Conservation (phyloP, 2,329 filamentous ascomycete species). For the Talaromyces sp. region DNA sequence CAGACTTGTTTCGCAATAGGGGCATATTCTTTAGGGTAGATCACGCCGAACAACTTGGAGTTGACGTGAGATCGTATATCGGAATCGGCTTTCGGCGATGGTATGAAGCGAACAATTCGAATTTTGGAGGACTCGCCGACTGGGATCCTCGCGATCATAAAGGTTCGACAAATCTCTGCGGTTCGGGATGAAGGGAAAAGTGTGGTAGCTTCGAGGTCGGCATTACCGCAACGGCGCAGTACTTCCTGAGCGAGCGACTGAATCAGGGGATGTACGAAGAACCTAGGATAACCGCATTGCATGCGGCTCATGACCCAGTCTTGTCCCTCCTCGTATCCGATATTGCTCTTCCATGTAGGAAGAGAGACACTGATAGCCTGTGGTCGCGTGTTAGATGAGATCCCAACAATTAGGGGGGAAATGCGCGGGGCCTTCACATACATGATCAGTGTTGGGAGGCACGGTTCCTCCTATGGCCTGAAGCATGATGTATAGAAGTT, state of each 20-base stretch:
- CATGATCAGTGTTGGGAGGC: slow-evolving; percentile 73
- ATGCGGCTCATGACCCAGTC: slow-evolving; percentile 80
- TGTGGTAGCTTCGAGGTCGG: slow-evolving; percentile 65
- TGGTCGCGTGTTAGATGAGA: slow-evolving; percentile 1
- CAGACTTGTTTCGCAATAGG: slow-evolving; percentile 86
- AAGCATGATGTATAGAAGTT: slow-evolving; percentile 29
- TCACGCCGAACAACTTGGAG: slow-evolving; percentile 64
- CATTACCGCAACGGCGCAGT: slow-evolving; percentile 53
- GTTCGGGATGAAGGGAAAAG: slow-evolving; percentile 72
- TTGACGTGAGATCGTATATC: slow-evolving; percentile 35
- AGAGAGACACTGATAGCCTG: slow-evolving; percentile 95
- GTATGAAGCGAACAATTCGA: slow-evolving; percentile 52
- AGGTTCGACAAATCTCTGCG: slow-evolving; percentile 71
- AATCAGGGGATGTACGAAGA: slow-evolving; percentile 87
- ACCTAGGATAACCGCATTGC: slow-evolving; percentile 89
- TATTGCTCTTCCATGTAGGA: slow-evolving; percentile 85
- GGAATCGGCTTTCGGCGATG: slow-evolving; percentile 60
- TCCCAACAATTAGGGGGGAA: not conserved
- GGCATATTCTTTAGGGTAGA: slow-evolving; percentile 67
- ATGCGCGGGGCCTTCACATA: slow-evolving; percentile 44
- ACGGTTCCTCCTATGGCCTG: slow-evolving; percentile 64
- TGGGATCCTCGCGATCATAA: slow-evolving; percentile 55
- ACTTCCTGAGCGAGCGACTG: slow-evolving; percentile 69
- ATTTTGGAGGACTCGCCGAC: slow-evolving; percentile 47
- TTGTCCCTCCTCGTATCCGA: slow-evolving; percentile 91